Evolutionary conservation across 2,329 filamentous ascomycete species (phyloP).

Genomic region (Mycogone perniciosa): DNA sequence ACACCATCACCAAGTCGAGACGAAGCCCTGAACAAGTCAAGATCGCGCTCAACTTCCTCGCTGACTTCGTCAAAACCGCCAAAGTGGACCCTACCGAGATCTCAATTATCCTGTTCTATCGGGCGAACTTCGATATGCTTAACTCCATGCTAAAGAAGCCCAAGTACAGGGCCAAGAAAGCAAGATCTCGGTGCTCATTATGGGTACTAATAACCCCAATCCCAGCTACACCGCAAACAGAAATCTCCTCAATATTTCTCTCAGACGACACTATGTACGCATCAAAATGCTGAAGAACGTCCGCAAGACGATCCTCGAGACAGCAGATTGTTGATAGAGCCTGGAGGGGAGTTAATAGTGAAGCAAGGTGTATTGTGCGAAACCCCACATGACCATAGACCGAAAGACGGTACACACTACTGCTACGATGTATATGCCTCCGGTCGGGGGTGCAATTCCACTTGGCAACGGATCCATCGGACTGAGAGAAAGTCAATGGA

Average conservation of each 20-base stretch:
- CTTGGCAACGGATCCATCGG: too few species aligned
- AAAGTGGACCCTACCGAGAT: slow-evolving; percentile 11
- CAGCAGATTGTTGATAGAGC: too few species aligned
- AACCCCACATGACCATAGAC: too few species aligned
- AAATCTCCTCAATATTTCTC: slow-evolving; percentile 15
- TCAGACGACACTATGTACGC: slow-evolving; percentile 18
- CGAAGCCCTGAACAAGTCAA: slow-evolving; percentile 14
- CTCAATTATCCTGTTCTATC: slow-evolving; percentile 15
- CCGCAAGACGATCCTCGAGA: too few species aligned
- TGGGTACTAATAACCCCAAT: slow-evolving; percentile 12
- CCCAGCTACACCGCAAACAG: slow-evolving; percentile 13
- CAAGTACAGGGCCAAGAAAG: slow-evolving; percentile 16
- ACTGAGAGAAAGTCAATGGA: too few species aligned
- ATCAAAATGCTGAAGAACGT: too few species aligned
- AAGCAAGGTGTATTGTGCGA: too few species aligned
- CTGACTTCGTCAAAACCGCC: slow-evolving; percentile 9
- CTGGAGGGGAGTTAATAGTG: too few species aligned
- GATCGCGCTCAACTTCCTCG: slow-evolving; percentile 15
- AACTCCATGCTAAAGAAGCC: slow-evolving; percentile 1
- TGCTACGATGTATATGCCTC: too few species aligned
- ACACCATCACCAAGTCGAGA: slow-evolving; percentile 9
- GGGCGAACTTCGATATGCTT: slow-evolving; percentile 14
- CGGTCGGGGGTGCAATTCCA: too few species aligned
- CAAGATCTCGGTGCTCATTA: slow-evolving; percentile 18
- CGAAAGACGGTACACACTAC: too few species aligned